Conservation (phyloP, 192 early-diverging fungal genomes). For the Backusella circina region DNA sequence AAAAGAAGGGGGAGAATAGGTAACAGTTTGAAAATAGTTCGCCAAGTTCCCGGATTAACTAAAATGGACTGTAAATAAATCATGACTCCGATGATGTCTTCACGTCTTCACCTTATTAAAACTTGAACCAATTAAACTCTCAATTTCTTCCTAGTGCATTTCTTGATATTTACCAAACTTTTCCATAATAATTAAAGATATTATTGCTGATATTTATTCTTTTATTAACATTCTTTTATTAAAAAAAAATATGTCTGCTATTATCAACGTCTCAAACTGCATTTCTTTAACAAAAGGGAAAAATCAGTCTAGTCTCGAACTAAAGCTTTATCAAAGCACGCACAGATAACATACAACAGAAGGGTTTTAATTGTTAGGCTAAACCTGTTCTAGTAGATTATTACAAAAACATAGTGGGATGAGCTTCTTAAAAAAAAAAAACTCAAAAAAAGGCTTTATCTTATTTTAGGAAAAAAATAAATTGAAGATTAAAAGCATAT, state of each 20-base stretch:
- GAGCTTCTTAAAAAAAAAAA: neutral
- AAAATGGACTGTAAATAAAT: neutral
- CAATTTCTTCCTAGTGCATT: neutral
- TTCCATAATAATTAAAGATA: neutral
- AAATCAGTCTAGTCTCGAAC: neutral
- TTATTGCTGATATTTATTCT: neutral
- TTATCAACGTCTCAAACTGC: neutral
- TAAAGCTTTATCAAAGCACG: neutral
- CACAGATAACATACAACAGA: neutral
- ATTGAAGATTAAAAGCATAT: neutral
- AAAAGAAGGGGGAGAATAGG: neutral
- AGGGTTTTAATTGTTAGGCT: neutral
- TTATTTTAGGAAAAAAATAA: neutral
- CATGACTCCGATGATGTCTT: neutral
- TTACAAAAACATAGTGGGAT: neutral
- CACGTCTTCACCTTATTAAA: neutral
- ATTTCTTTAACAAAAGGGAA: neutral
- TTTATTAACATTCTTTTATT: neutral
- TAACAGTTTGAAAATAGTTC: neutral
- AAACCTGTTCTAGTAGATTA: neutral
- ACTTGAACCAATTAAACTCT: neutral
- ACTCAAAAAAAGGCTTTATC: neutral
- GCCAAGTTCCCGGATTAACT: neutral
- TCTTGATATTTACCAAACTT: neutral
- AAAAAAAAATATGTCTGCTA: neutral